Conservation (phyloP, 768 basidiomycete genomes). For the Phylloporus sp. region DNA sequence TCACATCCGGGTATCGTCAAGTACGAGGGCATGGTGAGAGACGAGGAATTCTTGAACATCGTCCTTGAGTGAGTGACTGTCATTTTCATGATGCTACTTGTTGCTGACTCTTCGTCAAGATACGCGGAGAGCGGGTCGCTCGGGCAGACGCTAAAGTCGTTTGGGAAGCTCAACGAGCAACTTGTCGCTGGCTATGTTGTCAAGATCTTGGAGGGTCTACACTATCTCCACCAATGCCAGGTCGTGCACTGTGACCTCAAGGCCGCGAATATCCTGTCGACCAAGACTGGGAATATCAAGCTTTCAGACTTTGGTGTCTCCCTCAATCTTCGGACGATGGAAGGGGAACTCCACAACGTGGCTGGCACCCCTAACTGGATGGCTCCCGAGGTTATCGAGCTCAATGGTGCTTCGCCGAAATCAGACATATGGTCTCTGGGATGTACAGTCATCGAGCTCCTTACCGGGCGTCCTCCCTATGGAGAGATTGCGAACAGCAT, state of each 20-base stretch:
- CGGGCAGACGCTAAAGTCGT: conserved; percentile 87
- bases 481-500: conserved; percentile 84
- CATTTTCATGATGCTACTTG: background rate
- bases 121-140: conserved; percentile 96
- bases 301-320: conserved; percentile 97
- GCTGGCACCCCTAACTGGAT: conserved; percentile 99
- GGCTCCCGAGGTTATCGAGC: conserved; percentile 96
- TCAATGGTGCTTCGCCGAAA: conserved; percentile 89
- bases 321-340: conserved; percentile 89
- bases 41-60: conserved; percentile 84
- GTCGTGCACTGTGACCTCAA: conserved; percentile 98
- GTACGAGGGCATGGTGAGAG: conserved; percentile 93
- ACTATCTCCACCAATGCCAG: conserved; percentile 85
- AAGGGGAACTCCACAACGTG: conserved; percentile 76
- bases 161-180: conserved; percentile 88
- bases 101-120: conserved; percentile 39
- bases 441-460: conserved; percentile 89
- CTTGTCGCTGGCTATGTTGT: conserved; percentile 91
- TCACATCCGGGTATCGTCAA: conserved; percentile 95
- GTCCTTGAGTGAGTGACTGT: conserved; percentile 74
- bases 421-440: conserved; percentile 96
- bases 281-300: conserved; percentile 96
- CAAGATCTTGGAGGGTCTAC: conserved; percentile 93
- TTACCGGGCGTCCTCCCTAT: conserved; percentile 91
- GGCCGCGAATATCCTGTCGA: conserved; percentile 97